Conservation (phyloP, 2,329 filamentous ascomycete genomes). For the Epichloe sylvatica region DNA sequence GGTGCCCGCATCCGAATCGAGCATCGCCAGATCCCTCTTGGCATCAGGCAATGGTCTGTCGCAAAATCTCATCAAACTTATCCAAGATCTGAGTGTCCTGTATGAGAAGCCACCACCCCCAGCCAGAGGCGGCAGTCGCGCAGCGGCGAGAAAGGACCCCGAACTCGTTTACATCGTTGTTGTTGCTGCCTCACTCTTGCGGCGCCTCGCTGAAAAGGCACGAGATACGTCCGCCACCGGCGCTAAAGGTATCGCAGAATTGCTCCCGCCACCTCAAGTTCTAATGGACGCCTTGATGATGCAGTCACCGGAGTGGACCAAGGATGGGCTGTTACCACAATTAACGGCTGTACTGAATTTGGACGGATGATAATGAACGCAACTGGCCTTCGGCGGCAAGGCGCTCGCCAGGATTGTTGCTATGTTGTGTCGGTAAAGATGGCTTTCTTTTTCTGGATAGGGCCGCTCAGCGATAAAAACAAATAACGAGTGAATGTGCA, state of each 20-base stretch:
- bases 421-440: background rate
- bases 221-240: conserved; percentile 38
- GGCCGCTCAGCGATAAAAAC: background rate
- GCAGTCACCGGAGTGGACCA: conserved; percentile 45
- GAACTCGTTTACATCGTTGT: conserved; percentile 51
- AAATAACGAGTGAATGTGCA: background rate
- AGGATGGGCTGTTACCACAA: conserved; percentile 53
- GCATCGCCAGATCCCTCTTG: conserved; percentile 67
- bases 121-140: conserved; percentile 18
- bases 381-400: background rate
- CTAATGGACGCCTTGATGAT: conserved; percentile 55
- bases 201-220: conserved; percentile 53
- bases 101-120: conserved; percentile 27
- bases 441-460: background rate
- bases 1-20: conserved; percentile 54
- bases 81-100: conserved; percentile 55
- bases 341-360: conserved; percentile 42
- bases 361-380: conserved; percentile 29
- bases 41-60: conserved; percentile 73
- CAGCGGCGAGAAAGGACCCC: conserved; percentile 28
- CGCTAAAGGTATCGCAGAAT: conserved; percentile 41
- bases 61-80: conserved; percentile 61
- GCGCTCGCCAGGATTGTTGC: background rate
- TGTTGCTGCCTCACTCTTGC: conserved; percentile 54
- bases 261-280: conserved; percentile 52